Percentiles rank a stretch among this genome's conserved stretches.
These are phyloP conservation scores for Berberis thunbergii DNA, from an alignment of 164 flowering plant species.

Conservation along the genomic window DNA sequence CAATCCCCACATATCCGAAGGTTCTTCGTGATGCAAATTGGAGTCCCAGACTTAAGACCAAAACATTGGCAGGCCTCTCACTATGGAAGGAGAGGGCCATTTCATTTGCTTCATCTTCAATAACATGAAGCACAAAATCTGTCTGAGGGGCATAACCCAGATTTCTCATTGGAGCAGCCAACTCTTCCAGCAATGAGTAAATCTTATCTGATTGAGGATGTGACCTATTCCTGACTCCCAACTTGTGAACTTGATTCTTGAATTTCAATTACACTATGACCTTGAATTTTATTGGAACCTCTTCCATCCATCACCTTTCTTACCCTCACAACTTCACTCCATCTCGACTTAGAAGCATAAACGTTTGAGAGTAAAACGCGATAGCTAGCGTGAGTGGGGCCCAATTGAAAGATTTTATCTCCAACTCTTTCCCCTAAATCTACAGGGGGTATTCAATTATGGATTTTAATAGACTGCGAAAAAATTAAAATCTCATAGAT, in stretches of 20 bases:
- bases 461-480: too few relatives aligned
- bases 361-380: conserved; percentile 30
- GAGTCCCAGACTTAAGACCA: conserved; percentile 20
- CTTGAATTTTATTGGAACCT: conserved; percentile 14
- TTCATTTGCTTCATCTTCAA: conserved; percentile 32
- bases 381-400: conserved; percentile 21
- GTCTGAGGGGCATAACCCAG: conserved; percentile 25
- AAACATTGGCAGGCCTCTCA: conserved; percentile 36
- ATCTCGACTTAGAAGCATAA: conserved; percentile 25
- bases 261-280: conserved; percentile 25
- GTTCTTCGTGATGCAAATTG: conserved; percentile 25
- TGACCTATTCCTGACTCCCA: conserved; percentile 23
- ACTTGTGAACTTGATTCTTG: conserved; percentile 12
- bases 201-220: conserved; percentile 20
- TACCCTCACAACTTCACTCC: conserved; percentile 22
- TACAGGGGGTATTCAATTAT: too few relatives aligned
- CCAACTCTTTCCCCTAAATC: conserved; percentile 22
- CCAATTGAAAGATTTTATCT: conserved; percentile 17
- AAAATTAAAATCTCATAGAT: too few relatives aligned
- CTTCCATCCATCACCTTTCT: conserved; percentile 16
- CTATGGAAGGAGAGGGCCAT: conserved; percentile 24
- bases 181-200: conserved; percentile 12
- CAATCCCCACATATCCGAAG: conserved; percentile 23
- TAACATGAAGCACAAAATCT: conserved; percentile 27
- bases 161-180: conserved; percentile 16